These are phyloP conservation scores for Scleromitrula shiraiana DNA, from an alignment of 2,329 filamentous ascomycete species.

Conservation along the genomic window DNA sequence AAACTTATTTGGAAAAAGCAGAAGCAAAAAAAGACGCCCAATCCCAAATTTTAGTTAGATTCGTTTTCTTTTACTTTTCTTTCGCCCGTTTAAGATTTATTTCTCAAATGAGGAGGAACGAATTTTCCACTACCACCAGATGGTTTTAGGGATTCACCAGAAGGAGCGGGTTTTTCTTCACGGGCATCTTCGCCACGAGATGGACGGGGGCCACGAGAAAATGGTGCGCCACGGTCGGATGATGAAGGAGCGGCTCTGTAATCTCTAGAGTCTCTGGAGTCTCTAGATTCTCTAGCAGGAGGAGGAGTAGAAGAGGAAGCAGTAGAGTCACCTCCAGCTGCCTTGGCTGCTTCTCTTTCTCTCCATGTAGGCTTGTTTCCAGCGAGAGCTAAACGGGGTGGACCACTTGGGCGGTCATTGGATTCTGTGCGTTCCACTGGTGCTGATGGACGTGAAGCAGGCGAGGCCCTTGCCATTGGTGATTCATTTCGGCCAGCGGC, in stretches of 20 bases:
- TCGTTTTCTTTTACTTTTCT: no score
- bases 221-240: slow-evolving; percentile 20
- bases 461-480: slow-evolving; percentile 11
- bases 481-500: slow-evolving; percentile 2
- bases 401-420: slow-evolving; percentile 36
- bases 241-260: background rate
- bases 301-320: slow-evolving; percentile 18
- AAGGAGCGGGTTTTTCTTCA: slow-evolving; percentile 32
- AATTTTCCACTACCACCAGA: slow-evolving; percentile 50
- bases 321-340: slow-evolving; percentile 22
- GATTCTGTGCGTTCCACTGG: slow-evolving; percentile 35
- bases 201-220: slow-evolving; percentile 36
- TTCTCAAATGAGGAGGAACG: slow-evolving; percentile 42
- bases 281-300: background rate
- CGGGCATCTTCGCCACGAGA: slow-evolving; percentile 36
- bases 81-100: slow-evolving; percentile 19
- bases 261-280: background rate
- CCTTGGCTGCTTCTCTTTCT: slow-evolving; percentile 48
- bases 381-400: slow-evolving; percentile 48
- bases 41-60: no score
- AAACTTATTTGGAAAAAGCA: no score
- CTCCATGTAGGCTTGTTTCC: slow-evolving; percentile 47
- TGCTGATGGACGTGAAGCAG: background rate
- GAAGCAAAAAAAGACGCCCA: no score
- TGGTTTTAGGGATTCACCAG: slow-evolving; percentile 41